Conservation (phyloP, 2,329 filamentous ascomycete species). For the Eutypa lata region DNA sequence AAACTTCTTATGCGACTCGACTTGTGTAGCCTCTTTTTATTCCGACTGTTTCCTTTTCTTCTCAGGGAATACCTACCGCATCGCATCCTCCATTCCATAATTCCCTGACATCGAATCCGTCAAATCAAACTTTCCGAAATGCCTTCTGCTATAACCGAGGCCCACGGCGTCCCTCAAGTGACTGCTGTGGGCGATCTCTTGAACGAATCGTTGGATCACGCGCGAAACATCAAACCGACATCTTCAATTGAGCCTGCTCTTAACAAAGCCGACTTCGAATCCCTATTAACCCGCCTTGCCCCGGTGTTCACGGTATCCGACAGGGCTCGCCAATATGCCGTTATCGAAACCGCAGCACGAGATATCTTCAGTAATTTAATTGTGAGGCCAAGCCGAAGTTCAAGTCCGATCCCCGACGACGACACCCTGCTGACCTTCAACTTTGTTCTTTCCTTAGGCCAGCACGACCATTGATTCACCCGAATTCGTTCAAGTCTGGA, state of each 20-base stretch:
- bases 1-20: too few relatives aligned
- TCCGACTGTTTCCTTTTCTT: too few relatives aligned
- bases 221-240: constrained; percentile 55
- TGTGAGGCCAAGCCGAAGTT: constrained; percentile 47
- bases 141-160: constrained; percentile 45
- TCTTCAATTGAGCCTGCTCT: constrained; percentile 70
- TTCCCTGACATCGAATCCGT: background rate
- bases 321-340: constrained; percentile 58
- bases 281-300: constrained; percentile 44
- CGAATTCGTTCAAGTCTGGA: constrained; percentile 83
- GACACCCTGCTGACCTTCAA: constrained; percentile 30
- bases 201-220: constrained; percentile 55
- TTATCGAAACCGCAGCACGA: constrained; percentile 81
- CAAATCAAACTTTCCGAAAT: constrained; percentile 27
- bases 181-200: constrained; percentile 52
- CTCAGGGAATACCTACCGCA: too few relatives aligned
- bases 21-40: too few relatives aligned
- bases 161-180: constrained; percentile 51
- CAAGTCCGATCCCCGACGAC: background rate
- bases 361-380: constrained; percentile 76
- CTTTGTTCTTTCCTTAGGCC: constrained; percentile 49
- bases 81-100: too few relatives aligned
- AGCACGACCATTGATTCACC: constrained; percentile 73
- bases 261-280: constrained; percentile 62
- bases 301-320: constrained; percentile 35